Evolutionary conservation across 148 eudicot genomes (phyloP), one percentile per base, ranked within the genome.

Genomic region (Mesembryanthemum crystallinum): DNA sequence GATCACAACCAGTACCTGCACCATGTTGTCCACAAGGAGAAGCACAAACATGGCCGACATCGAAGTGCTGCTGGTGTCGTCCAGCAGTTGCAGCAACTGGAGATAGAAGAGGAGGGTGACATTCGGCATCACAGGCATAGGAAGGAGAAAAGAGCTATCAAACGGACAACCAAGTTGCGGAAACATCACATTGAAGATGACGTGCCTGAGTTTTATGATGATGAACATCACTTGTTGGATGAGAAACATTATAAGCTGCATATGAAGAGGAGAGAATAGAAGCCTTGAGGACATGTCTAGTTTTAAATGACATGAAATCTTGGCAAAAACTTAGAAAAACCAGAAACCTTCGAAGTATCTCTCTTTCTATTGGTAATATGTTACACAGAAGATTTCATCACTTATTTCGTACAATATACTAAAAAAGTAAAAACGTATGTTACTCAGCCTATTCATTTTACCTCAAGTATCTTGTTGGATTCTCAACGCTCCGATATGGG

Each of bases 11-110:
- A 84, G 49, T 80, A 84, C 71, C 83, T 87, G 65, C 98, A 94
- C 69, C 92, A 87, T 59, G 92, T 86, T 63, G 92, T 86, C 66
- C 93, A 92, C 35, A 91, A 84, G 77, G 87, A 92, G 65, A 87
- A 82, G 83, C 89, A 85, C 73, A 94, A 86, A 78, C 97, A 88
- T 74, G 78, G 82, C 15, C 75, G 77, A 70, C 88, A 68, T 77
- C 83, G 70, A 79, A 83, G 77, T 43, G 60, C 73, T 8, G 60
- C 73, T 8, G 71, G 78, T 63, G 64, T 74, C 57, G 58, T 61
- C 62, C 77, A 43, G 60, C 83, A 85, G 61, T 54, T 77, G 60
- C 74, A 62, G 73, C n/a, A n/a, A n/a, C 42, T 81, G 77, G 81
- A 81, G 17, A 73, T 63, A 75, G 79, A 69, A 55, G 77, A 82